Percentiles rank a stretch among this genome's conserved stretches.
Evolutionary conservation across 1,284 basidiomycete species (phyloP).

Genomic region (Rhodotorula sp.): DNA sequence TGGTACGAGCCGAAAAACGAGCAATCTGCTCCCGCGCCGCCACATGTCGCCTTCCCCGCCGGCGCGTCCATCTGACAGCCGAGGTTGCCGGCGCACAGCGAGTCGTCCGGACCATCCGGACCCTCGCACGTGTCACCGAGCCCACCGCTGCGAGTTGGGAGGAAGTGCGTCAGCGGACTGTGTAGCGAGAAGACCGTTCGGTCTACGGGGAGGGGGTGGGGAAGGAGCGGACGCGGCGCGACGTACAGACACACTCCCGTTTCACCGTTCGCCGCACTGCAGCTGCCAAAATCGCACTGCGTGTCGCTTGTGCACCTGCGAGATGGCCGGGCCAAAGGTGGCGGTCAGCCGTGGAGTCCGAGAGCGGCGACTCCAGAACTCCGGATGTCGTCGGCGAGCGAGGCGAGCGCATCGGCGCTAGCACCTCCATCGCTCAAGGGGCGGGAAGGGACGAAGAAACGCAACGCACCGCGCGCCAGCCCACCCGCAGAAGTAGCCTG

Average conservation of each 20-base stretch:
- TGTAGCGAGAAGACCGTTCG: neutral
- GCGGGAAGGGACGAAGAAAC: no score
- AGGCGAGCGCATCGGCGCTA: neutral
- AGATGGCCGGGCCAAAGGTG: neutral
- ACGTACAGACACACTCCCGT: conserved; percentile 29
- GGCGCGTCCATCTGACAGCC: conserved; percentile 18
- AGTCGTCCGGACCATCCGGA: conserved; percentile 32
- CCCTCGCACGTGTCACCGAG: conserved; percentile 35
- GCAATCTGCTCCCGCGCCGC: conserved; percentile 34
- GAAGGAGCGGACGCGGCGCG: no score
- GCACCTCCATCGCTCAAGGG: no score
- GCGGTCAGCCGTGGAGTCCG: neutral
- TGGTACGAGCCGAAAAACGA: conserved; percentile 24
- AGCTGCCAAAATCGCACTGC: conserved; percentile 7
- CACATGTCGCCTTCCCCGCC: conserved; percentile 24
- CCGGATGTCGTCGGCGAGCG: neutral
- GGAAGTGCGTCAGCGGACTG: neutral
- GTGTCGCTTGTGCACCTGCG: neutral
- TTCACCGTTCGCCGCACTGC: neutral
- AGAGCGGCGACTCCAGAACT: neutral
- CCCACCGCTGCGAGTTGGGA: conserved; percentile 18
- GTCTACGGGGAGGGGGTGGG: neutral
- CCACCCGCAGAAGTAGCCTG: conserved; percentile 28
- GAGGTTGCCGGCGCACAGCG: conserved; percentile 32
- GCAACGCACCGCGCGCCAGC: conserved; percentile 24